A percentile compares a stretch with the other conserved stretches of the same genome.
phyloP scores from a whole-genome alignment of 805 yeast genomes.

The Saccharomycopsis fermentans region DNA sequence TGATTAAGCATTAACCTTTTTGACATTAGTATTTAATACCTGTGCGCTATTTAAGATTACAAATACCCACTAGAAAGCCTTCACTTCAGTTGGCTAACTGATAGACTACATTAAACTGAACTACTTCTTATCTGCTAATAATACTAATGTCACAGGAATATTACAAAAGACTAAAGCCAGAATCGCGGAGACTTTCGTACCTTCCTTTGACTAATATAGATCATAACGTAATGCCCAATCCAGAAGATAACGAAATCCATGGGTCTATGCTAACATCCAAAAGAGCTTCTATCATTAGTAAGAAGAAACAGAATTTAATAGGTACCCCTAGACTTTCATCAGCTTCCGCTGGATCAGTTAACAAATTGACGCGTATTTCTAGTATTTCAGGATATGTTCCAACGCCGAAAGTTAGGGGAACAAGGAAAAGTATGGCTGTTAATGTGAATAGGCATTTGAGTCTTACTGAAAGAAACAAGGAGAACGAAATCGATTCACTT shows the following conservation, averaged over 20 bases:
- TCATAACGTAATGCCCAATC: background rate
- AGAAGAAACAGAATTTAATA: constrained; percentile 8
- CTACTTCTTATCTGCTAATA: background rate
- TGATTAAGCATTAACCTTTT: no score
- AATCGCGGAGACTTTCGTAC: background rate
- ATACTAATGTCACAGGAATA: background rate
- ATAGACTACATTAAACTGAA: background rate
- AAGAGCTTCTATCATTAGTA: constrained; percentile 6
- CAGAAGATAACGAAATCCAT: background rate
- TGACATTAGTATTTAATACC: no score
- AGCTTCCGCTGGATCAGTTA: background rate
- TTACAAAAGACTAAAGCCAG: background rate
- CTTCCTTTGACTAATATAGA: background rate
- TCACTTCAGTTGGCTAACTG: background rate
- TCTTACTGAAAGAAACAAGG: background rate
- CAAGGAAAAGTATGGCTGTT: constrained; percentile 4
- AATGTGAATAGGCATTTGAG: background rate
- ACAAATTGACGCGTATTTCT: background rate
- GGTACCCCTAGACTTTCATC: constrained; percentile 16
- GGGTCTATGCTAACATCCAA: background rate
- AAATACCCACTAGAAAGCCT: no score
- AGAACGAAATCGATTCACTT: background rate
- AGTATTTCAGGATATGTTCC: background rate
- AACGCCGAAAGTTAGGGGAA: background rate
- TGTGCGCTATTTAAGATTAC: no score